Evolutionary conservation across 768 basidiomycete species (phyloP).

Genomic region (Boletus bicolor): DNA sequence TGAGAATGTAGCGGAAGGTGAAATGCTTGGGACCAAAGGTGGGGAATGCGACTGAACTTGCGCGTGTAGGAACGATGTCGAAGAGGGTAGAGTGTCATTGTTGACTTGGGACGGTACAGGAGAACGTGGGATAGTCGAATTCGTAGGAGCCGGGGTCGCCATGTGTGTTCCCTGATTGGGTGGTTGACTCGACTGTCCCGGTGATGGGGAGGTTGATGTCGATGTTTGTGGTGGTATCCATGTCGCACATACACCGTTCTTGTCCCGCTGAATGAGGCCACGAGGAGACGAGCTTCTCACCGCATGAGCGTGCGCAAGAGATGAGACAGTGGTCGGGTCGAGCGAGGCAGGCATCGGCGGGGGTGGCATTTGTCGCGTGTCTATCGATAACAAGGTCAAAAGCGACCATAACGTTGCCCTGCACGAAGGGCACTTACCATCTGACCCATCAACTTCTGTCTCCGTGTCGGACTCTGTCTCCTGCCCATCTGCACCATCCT

Average conservation of each 20-base stretch:
- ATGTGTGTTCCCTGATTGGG: background rate
- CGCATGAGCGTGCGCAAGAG: slow-evolving; percentile 23
- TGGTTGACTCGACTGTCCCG: slow-evolving; percentile 6
- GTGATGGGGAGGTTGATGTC: slow-evolving; percentile 1
- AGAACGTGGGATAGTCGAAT: background rate
- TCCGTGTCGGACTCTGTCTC: slow-evolving; percentile 34
- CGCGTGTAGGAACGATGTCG: background rate
- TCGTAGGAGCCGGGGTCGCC: background rate
- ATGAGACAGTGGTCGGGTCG: slow-evolving; percentile 39
- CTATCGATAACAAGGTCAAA: slow-evolving; percentile 22
- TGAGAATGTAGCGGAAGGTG: slow-evolving; percentile 50
- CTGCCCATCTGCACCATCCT: slow-evolving; percentile 21
- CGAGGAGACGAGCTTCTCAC: slow-evolving; percentile 22
- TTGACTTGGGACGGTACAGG: background rate
- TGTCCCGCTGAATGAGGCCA: slow-evolving; percentile 12
- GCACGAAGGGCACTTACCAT: slow-evolving; percentile 17
- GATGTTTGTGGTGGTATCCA: slow-evolving; percentile 10
- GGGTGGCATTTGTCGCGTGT: slow-evolving; percentile 45
- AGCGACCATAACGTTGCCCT: background rate
- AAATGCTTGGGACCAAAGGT: slow-evolving; percentile 23
- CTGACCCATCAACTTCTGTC: slow-evolving; percentile 26
- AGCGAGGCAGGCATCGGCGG: slow-evolving; percentile 46
- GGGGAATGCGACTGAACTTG: background rate
- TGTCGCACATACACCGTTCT: slow-evolving; percentile 11
- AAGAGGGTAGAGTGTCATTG: background rate